Evolutionary conservation across 805 yeast species (phyloP).

Genomic region (Ogataea methanolica): DNA sequence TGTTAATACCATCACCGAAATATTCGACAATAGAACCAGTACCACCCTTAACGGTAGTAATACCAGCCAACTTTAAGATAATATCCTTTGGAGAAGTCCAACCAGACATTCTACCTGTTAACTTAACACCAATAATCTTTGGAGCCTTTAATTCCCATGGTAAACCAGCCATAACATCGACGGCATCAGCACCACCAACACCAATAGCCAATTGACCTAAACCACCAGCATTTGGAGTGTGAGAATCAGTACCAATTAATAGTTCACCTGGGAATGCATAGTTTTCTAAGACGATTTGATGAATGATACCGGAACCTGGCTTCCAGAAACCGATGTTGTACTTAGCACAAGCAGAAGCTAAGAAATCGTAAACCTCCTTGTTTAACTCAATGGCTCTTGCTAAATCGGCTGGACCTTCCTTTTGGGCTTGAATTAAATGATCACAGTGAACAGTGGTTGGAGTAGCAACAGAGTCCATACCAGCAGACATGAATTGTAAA

Average conservation of each 20-base stretch:
- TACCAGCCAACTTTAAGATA: conserved; percentile 87
- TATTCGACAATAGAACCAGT: conserved; percentile 96
- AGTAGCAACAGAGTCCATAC: conserved; percentile 79
- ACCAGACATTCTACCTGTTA: conserved; percentile 83
- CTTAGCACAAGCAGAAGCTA: conserved; percentile 87
- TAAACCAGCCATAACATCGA: conserved; percentile 92
- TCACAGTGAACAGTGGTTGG: conserved; percentile 98
- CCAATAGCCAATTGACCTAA: conserved; percentile 98
- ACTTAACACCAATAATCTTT: conserved; percentile 86
- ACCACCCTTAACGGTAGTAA: conserved; percentile 94
- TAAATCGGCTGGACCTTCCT: conserved; percentile 85
- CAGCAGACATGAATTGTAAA: conserved; percentile 96
- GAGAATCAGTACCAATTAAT: conserved; percentile 98
- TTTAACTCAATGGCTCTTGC: conserved; percentile 76
- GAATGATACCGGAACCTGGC: conserved; percentile 98
- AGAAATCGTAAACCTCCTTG: conserved; percentile 93
- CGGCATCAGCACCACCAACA: conserved; percentile 99
- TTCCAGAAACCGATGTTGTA: conserved; percentile 99
- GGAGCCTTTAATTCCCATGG: conserved; percentile 99
- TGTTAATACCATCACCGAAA: conserved; percentile 89
- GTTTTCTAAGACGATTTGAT: conserved; percentile 95
- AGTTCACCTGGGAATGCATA: conserved; percentile 94
- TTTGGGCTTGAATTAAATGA: conserved; percentile 94
- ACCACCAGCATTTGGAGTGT: conserved; percentile 99
- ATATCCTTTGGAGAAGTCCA: conserved; percentile 99